A percentile compares a stretch with the other conserved stretches of the same genome.
phyloP scores from a whole-genome alignment of 177 flowering plant genomes.

The Vitis hybrid region DNA sequence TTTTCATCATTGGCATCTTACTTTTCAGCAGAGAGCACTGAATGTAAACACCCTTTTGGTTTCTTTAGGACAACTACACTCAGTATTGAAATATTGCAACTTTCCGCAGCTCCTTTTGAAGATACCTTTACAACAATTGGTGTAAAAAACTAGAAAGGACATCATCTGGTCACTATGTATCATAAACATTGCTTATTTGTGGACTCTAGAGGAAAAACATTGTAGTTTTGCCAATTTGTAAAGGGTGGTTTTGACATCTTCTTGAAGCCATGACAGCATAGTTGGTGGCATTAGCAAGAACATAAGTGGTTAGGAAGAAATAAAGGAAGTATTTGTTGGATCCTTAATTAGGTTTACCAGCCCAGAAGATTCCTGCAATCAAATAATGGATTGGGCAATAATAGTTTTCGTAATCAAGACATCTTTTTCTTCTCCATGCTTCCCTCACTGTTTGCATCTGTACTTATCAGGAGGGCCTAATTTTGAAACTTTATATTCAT shows the following conservation, averaged over 20 bases:
- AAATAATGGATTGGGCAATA: background rate
- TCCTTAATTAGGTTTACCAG: slow-evolving; percentile 3
- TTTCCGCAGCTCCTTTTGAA: background rate
- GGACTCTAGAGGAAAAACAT: too few relatives aligned
- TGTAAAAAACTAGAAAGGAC: background rate
- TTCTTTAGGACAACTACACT: background rate
- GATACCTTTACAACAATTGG: background rate
- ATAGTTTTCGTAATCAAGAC: slow-evolving; percentile 3
- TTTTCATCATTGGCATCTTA: slow-evolving; percentile 5
- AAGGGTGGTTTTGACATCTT: background rate
- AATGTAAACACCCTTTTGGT: background rate
- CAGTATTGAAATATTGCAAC: background rate
- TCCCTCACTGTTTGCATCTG: slow-evolving; percentile 4
- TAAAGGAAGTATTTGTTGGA: background rate
- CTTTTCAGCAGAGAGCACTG: background rate
- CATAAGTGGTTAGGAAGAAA: background rate
- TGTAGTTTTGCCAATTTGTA: too few relatives aligned
- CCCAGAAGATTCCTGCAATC: slow-evolving; percentile 12
- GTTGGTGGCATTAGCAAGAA: slow-evolving; percentile 1
- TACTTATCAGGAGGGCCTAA: slow-evolving; percentile 20
- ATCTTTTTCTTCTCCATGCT: background rate
- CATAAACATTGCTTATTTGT: too few relatives aligned
- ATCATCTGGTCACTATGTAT: too few relatives aligned
- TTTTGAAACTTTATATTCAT: slow-evolving; percentile 15
- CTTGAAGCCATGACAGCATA: slow-evolving; percentile 1